Conservation (phyloP, 352 stramenopile genomes). For the Globisporangium cederbergense region DNA sequence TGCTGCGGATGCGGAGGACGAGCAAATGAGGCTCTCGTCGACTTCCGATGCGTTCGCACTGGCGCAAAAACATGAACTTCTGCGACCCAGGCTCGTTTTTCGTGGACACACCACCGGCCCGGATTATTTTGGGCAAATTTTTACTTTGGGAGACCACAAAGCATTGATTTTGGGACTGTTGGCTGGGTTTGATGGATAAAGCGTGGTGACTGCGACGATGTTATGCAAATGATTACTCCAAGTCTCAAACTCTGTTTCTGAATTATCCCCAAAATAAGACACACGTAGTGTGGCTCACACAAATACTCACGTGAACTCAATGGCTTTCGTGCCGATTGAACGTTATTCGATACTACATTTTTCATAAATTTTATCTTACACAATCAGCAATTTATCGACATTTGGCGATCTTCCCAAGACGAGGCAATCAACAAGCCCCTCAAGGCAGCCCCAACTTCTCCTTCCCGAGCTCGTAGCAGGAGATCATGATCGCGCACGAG, state of each 20-base stretch:
- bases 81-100: not conserved
- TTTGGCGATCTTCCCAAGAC: not conserved
- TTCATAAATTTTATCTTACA: not conserved
- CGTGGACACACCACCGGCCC: not conserved
- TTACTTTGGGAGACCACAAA: not conserved
- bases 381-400: not conserved
- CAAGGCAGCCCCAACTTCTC: constrained; percentile 54
- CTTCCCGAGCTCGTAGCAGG: constrained; percentile 80
- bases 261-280: not conserved
- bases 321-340: not conserved
- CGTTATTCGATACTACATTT: not conserved
- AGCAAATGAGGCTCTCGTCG: not conserved
- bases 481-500: constrained; percentile 88
- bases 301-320: not conserved
- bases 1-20: not conserved
- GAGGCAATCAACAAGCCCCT: constrained; percentile 3
- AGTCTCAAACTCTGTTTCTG: not conserved
- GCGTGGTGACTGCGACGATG: not conserved
- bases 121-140: not conserved
- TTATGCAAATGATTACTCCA: too few relatives aligned
- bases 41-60: constrained; percentile 1
- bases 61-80: constrained; percentile 10
- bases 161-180: not conserved
- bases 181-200: not conserved
- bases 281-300: not conserved